These are phyloP conservation scores for Verbascum thapsus DNA, from an alignment of 257 asterid genomes.

Conservation along the genomic window DNA sequence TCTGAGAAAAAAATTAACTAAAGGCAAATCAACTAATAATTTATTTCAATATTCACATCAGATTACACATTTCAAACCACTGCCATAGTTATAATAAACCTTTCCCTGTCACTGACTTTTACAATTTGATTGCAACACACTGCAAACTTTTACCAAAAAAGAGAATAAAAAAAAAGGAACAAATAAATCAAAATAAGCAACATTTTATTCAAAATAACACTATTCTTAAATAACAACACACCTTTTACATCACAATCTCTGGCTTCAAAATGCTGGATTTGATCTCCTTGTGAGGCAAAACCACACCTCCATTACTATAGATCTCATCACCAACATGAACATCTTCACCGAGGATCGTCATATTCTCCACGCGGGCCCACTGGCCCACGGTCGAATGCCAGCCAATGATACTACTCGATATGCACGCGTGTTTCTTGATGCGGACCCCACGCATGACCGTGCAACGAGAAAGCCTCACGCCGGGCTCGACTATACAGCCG, in stretches of 20 bases:
- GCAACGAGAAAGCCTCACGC: constrained; percentile 71
- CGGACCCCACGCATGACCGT: constrained; percentile 57
- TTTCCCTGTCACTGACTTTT: too few relatives aligned
- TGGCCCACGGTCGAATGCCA: constrained; percentile 98
- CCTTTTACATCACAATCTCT: constrained; percentile 79
- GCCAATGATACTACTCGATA: constrained; percentile 83
- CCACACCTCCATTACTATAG: constrained; percentile 91
- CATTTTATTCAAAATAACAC: too few relatives aligned
- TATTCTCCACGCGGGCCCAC: constrained; percentile 97
- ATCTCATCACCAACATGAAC: constrained; percentile 93
- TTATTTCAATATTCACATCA: not conserved
- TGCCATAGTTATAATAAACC: too few relatives aligned
- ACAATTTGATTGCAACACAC: not conserved
- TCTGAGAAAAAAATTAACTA: not conserved
- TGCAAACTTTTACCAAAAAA: not conserved
- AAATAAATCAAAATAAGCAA: too few relatives aligned
- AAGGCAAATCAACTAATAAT: not conserved
- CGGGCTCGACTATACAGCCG: constrained; percentile 80
- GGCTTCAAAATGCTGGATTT: constrained; percentile 89
- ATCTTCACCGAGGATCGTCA: constrained; percentile 93
- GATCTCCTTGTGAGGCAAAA: constrained; percentile 96
- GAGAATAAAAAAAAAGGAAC: not conserved
- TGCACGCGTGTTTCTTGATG: constrained; percentile 82
- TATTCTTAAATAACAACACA: constrained; percentile 25
- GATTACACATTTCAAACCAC: not conserved